Base-by-base conservation (phyloP, 345 rosid genomes). In the Moricandia arvensis region DNA sequence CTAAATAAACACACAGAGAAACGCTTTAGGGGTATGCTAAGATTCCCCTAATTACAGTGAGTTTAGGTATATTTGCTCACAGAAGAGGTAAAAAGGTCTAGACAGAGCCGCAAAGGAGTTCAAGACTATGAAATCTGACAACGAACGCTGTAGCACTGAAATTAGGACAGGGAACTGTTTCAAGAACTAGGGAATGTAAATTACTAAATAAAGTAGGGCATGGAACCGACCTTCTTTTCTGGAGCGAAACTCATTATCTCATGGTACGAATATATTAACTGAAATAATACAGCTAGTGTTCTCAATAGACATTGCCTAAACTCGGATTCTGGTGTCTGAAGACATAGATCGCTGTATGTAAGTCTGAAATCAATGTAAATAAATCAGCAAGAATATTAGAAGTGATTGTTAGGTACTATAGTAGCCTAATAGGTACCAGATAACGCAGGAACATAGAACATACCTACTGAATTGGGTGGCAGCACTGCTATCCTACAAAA, bases 331-430 rank as follows among this genome's bases (percentile, higher is more conserved):
- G 98, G 96, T 76, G 90, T 91, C 82, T 82, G 97, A 82, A 82
- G 87, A 85, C 99, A 93, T 69, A 96, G 86, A 84, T 96, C 99
- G 80, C 99, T 93, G 91, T 89, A 93, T 67, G 99, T 96, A 83
- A 91, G 90, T 80, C 99, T 96, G 96, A 59, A 83, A 82, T 58
- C 26, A 63, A 75, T 79, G 34, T 24, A 10, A 74, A 75, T 29
- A 12, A 18, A 54, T 79, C 66, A 79, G 61, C 16, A 79, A 54
- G 45, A 38, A 54, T 61, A 31, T 4, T 61, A 73, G 54, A 72
- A 6, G 63, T 51, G 43, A 60, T 16, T 66, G 65, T 16, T 18
- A 24, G 51, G 41, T 24, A 72, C 38, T 66, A 65, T 72, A 15
- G 59, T 30, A 66, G 51, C 34, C 24, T 72, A 15, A 66, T 38